A percentile compares a stretch with the other conserved stretches of the same genome.
These are phyloP conservation scores for Brettanomyces bruxellensis DNA, from an alignment of 805 yeast species.

Conservation along the genomic window DNA sequence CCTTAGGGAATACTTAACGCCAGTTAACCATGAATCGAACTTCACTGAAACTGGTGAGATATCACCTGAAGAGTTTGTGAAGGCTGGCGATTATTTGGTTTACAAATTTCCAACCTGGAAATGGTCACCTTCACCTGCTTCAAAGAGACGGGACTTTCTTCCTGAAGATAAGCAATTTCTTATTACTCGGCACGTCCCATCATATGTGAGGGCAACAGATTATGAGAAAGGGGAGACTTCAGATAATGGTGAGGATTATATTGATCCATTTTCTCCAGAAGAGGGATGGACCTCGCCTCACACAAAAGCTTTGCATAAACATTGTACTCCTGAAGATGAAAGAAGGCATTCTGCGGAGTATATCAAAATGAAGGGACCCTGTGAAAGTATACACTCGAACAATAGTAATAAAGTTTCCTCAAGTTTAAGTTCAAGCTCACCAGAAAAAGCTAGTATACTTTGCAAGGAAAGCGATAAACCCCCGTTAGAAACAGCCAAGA, in stretches of 20 bases:
- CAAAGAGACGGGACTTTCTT: conserved; percentile 54
- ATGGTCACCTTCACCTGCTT: conserved; percentile 62
- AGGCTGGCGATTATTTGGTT: conserved; percentile 88
- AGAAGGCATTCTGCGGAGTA: conserved; percentile 19
- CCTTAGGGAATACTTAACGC: conserved; percentile 87
- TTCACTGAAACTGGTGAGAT: conserved; percentile 83
- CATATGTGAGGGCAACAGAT: conserved; percentile 59
- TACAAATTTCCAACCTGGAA: conserved; percentile 95
- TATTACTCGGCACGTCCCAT: conserved; percentile 85
- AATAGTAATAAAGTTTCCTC: not conserved
- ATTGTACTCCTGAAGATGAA: conserved; percentile 15
- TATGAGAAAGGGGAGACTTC: conserved; percentile 29
- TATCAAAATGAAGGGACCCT: conserved; percentile 10
- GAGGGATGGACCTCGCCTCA: conserved; percentile 54
- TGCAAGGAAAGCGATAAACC: conserved; percentile 1
- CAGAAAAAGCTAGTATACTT: not conserved
- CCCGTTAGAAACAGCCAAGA: conserved; percentile 16
- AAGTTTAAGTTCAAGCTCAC: not conserved
- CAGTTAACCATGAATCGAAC: conserved; percentile 79
- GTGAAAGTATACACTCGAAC: conserved; percentile 8
- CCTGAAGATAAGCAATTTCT: conserved; percentile 84
- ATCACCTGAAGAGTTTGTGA: conserved; percentile 91
- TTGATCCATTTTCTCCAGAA: conserved; percentile 17
- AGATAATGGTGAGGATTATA: conserved; percentile 2
- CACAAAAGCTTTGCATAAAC: conserved; percentile 9